A percentile compares a stretch with the other conserved stretches of the same genome.
These are phyloP conservation scores for Polytrichum commune DNA, from an alignment of 225 moss, liverwort and hornwort genomes.

Conservation along the genomic window DNA sequence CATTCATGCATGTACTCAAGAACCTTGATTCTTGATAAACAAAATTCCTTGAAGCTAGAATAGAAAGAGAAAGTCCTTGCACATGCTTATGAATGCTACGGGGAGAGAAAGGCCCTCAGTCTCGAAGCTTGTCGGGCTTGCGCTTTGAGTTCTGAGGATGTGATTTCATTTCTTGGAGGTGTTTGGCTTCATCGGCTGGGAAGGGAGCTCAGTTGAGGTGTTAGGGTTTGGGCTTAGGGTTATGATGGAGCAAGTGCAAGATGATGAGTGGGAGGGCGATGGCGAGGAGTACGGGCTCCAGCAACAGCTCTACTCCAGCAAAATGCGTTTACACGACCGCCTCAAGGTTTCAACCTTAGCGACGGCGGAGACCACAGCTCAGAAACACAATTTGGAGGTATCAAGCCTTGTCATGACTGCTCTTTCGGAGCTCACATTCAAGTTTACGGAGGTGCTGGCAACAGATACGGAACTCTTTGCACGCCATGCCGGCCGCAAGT, in stretches of 20 bases:
- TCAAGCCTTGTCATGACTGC: slow-evolving; percentile 49
- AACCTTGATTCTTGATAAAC: no score
- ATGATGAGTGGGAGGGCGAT: slow-evolving; percentile 8
- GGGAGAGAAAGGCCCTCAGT: no score
- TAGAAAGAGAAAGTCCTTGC: no score
- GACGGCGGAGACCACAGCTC: slow-evolving; percentile 43
- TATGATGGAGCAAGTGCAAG: not conserved
- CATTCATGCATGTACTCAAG: no score
- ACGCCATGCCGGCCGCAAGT: slow-evolving; percentile 53
- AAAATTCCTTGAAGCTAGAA: no score
- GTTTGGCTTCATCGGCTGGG: not conserved
- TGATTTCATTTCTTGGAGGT: no score
- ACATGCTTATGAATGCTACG: no score
- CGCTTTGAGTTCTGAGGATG: no score
- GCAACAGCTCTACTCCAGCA: slow-evolving; percentile 44
- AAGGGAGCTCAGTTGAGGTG: not conserved
- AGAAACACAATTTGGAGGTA: slow-evolving; percentile 42
- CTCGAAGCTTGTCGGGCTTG: no score
- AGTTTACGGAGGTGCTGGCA: slow-evolving; percentile 41
- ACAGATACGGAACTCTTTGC: slow-evolving; percentile 53
- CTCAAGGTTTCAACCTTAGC: slow-evolving; percentile 45
- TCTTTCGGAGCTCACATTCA: slow-evolving; percentile 41
- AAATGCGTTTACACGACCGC: slow-evolving; percentile 41
- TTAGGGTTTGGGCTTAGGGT: not conserved
- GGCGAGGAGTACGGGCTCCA: slow-evolving; percentile 43